A percentile compares a stretch with the other conserved stretches of the same genome.
phyloP scores from a whole-genome alignment of 768 basidiomycete genomes.

The Brasilioporus rufonigricans region DNA sequence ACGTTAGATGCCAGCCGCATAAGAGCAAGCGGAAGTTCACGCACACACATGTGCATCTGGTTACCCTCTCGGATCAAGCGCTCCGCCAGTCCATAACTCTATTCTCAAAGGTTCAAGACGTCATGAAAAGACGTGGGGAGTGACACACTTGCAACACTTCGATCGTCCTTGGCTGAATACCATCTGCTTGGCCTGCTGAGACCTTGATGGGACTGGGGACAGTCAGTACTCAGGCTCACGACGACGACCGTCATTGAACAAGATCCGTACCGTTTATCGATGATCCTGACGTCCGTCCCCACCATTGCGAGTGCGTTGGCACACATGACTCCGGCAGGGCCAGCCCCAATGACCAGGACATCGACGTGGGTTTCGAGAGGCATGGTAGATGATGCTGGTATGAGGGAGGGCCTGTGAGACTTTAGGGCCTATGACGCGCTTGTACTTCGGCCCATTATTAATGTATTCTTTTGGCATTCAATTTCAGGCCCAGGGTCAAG shows the following conservation, averaged over 20 bases:
- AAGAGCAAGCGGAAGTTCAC: conserved; percentile 13
- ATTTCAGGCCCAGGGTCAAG: too few relatives aligned
- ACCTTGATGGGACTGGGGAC: conserved; percentile 34
- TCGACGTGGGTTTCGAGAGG: conserved; percentile 36
- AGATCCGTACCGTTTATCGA: conserved; percentile 42
- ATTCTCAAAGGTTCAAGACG: not conserved
- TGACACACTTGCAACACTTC: too few relatives aligned
- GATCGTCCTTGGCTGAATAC: too few relatives aligned
- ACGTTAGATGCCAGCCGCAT: not conserved
- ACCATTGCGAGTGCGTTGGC: conserved; percentile 49
- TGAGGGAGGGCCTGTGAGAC: too few relatives aligned
- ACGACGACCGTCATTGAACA: not conserved
- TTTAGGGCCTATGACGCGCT: too few relatives aligned
- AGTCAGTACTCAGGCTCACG: not conserved
- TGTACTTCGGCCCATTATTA: too few relatives aligned
- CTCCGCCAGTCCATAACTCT: conserved; percentile 38
- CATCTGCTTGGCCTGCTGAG: conserved; percentile 42
- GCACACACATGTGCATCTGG: conserved; percentile 65
- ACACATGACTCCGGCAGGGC: conserved; percentile 71
- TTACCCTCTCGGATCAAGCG: conserved; percentile 57
- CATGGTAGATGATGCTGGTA: conserved; percentile 9
- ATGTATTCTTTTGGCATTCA: too few relatives aligned
- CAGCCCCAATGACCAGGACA: conserved; percentile 46
- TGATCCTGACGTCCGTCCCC: conserved; percentile 43
- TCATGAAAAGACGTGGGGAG: not conserved